Base-by-base conservation (phyloP, 2,329 filamentous ascomycete genomes). In the Sclerotinia borealis region DNA sequence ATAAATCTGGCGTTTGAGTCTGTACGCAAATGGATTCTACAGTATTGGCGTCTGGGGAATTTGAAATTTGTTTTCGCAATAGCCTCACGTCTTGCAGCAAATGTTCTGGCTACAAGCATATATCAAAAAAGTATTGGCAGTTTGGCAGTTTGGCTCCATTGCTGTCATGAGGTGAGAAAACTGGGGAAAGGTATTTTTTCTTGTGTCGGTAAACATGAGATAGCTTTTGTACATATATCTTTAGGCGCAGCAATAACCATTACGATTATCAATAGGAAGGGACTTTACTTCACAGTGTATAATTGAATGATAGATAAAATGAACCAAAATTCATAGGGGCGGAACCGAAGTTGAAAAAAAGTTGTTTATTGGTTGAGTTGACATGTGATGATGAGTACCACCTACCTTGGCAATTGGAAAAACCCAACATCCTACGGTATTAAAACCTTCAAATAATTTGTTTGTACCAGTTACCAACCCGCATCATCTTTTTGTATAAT, bases 1-100 rank as follows among this genome's bases (percentile, higher is more conserved):
- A 62, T 48, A 49, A 56, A 62, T 45, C 29, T 37, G 60, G 60
- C 60, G 60, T 62, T 49, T 62, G 19, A 34, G 60, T 47, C 60
- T 62, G 60, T 62, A 62, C 36, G 50, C 60, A 19, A 58, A 58
- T 61, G 59, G 59, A 47, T 36, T 45, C 29, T 62, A 62, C 60
- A 62, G 60, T 62, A 39, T 37, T 47, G 60, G 60, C 60, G 60
- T 62, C 36, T 48, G 31, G 60, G 60, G 60, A 45, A 52, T 39
- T 29, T 45, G 54, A 48, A 25, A 15, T 39, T 47, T 39, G 37
- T 25, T 37, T 58, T 39, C 49, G 39, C 60, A 48, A 39, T 62
- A 47, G 50, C 60, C 58, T 39, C 22, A 47, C 25, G 27, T 39
- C 19, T 58, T 55, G 50, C 60, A 47, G 43, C 39, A 58, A 58